Percentiles rank a stretch among this genome's conserved stretches.
Conservation (phyloP, 1,284 basidiomycete species). For the Anthracocystis panici-leucophaei region DNA sequence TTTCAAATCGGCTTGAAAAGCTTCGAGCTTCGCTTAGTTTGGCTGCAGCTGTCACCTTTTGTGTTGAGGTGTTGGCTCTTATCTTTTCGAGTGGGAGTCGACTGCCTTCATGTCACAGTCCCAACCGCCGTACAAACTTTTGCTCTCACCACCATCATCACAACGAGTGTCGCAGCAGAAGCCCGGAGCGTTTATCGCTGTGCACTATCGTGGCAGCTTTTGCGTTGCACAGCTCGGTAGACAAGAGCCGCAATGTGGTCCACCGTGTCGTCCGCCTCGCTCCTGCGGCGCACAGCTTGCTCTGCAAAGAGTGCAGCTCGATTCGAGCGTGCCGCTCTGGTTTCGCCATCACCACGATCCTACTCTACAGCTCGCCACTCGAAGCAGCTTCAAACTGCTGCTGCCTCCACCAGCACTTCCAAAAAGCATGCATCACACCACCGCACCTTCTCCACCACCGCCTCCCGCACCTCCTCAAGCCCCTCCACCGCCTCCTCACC, state of each 20-base stretch:
- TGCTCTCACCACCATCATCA: constrained; percentile 10
- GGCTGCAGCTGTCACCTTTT: constrained; percentile 29
- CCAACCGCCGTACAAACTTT: not conserved
- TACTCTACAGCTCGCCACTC: not conserved
- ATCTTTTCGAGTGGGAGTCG: constrained; percentile 7
- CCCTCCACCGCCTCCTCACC: not conserved
- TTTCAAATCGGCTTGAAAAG: constrained; percentile 5
- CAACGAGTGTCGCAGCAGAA: not conserved
- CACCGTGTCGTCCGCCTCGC: constrained; percentile 9
- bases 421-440: not conserved
- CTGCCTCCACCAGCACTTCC: not conserved
- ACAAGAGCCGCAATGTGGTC: constrained; percentile 12
- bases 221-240: not conserved
- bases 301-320: constrained; percentile 1
- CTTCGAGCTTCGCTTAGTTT: not conserved
- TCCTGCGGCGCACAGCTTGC: constrained; percentile 24
- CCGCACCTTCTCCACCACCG: constrained; percentile 12
- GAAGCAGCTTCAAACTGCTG: not conserved
- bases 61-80: constrained; percentile 13
- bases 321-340: not conserved
- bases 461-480: not conserved
- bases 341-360: not conserved
- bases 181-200: not conserved
- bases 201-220: not conserved
- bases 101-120: not conserved